Evolutionary conservation across 179 eudicot species (phyloP).

Genomic region (Carnegiea gigantea): DNA sequence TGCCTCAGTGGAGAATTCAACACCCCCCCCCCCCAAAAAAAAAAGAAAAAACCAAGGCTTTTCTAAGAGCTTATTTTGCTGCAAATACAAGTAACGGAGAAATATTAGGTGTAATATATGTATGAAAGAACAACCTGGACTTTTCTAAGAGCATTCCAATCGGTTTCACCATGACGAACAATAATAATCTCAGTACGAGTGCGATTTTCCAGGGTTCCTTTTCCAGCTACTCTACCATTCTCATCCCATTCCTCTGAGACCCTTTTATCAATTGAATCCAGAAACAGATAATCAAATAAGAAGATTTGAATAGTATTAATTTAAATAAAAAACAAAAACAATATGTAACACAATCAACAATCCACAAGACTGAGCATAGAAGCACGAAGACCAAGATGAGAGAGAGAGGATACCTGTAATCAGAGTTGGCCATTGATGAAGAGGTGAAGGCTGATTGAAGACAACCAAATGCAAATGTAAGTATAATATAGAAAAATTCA

Average conservation of each 20-base stretch:
- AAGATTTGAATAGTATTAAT: not conserved
- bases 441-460: not conserved
- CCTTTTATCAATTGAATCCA: not conserved
- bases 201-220: slow-evolving; percentile 11
- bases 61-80: no score
- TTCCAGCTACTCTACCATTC: slow-evolving; percentile 16
- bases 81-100: no score
- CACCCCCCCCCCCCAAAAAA: no score
- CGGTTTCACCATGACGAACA: slow-evolving; percentile 84
- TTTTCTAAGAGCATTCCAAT: slow-evolving; percentile 64
- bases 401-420: not conserved
- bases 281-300: not conserved
- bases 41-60: no score
- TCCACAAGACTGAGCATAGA: not conserved
- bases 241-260: slow-evolving; percentile 18
- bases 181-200: slow-evolving; percentile 56
- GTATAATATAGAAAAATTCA: not conserved
- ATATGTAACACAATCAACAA: not conserved
- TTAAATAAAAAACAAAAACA: not conserved
- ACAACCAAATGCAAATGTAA: not conserved
- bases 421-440: slow-evolving; percentile 12
- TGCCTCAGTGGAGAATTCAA: no score
- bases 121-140: slow-evolving; percentile 46
- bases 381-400: not conserved
- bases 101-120: not conserved